Evolutionary conservation across 441 rosid species (phyloP), one percentile per base, ranked within the genome.

Genomic region (Populus trichocarpa): DNA sequence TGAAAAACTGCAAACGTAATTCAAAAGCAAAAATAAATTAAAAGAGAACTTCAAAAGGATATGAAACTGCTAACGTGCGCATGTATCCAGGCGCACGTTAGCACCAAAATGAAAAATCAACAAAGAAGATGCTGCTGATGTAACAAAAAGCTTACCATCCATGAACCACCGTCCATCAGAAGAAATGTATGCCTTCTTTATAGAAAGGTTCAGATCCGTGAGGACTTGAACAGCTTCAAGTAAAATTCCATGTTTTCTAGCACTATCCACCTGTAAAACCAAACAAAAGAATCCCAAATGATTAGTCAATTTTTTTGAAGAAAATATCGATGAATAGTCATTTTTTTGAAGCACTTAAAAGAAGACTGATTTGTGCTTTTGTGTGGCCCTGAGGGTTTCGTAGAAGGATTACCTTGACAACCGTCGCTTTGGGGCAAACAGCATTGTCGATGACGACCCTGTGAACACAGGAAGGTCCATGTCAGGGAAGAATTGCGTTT

Each of bases 401-500:
- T 80, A 83, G 86, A 78, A 78, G 77, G 77, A 84, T 78, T 87
- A 95, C 99, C 97, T 93, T 90, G 82, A 95, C 94, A 53, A 95
- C 78, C 64, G 99, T 93, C 78, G 98, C 86, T 1, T 88, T 85
- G 77, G 96, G 83, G 86, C 93, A 92, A 79, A 85, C 96, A 84
- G 89, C 90, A 89, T 92, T 93, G 86, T 95, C 99, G 83, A 93
- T 92, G 82, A 90, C 97, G 81, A 95, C 98, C 87, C 99, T 95
- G 94, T 64, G 79, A 77, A 73, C 6, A 81, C 36, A 32, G 82
- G 78, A 82, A 77, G 76, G 82, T 87, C 82, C 6, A 50, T 50
- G 57, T 50, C 57, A 50, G 57, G 57, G 57, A 50, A 16, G 57
- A 50, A 50, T 50, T 50, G 20, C 57, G 20, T 14, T 50, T 50